Evolutionary conservation across 176 grass and related monocot genomes (phyloP).

Genomic region (Hsuehochloa calcarea): DNA sequence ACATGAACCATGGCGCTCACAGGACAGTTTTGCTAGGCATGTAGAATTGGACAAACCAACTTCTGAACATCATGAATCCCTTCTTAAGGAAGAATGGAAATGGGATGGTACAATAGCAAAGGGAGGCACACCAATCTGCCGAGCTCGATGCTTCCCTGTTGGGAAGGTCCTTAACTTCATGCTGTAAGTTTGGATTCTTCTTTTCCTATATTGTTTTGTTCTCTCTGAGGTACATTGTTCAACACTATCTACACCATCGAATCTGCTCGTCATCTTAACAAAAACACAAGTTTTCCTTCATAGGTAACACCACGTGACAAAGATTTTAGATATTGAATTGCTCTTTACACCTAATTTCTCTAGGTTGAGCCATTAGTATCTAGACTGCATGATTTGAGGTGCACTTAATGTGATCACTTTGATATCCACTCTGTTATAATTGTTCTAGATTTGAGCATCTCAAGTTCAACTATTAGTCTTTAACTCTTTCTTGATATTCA

Average conservation of each 20-base stretch:
- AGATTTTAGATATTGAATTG: background rate
- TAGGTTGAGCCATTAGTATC: slow-evolving; percentile 3
- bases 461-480: background rate
- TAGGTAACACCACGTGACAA: background rate
- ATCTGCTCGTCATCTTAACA: background rate
- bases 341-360: background rate
- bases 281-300: background rate
- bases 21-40: slow-evolving; percentile 46
- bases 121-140: slow-evolving; percentile 78
- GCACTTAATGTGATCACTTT: background rate
- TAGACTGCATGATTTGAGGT: slow-evolving; percentile 1
- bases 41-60: slow-evolving; percentile 48
- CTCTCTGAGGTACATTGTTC: background rate
- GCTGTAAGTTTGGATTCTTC: slow-evolving; percentile 73
- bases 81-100: slow-evolving; percentile 79
- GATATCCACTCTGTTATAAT: background rate
- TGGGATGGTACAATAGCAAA: slow-evolving; percentile 94
- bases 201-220: background rate
- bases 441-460: background rate
- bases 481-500: slow-evolving; percentile 15
- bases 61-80: slow-evolving; percentile 44
- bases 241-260: slow-evolving; percentile 3
- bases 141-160: slow-evolving; percentile 92
- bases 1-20: slow-evolving; percentile 43
- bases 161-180: slow-evolving; percentile 90